Evolutionary conservation across 257 asterid species (phyloP).

Genomic region (Solanum gracilifrons): DNA sequence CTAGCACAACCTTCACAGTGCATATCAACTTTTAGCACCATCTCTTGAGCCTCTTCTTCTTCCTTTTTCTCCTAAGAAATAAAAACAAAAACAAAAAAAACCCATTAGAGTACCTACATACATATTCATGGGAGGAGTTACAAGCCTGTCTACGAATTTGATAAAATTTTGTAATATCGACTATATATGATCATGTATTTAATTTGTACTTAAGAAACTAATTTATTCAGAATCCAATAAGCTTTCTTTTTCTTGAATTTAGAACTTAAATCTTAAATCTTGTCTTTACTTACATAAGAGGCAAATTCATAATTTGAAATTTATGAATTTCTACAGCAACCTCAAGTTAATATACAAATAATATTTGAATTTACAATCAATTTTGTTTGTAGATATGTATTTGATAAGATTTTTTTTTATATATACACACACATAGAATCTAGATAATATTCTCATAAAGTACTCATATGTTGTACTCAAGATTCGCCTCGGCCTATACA

Average conservation of each 20-base stretch:
- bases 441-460: background rate
- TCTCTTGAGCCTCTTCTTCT: constrained; percentile 23
- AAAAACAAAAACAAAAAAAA: background rate
- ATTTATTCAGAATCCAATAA: background rate
- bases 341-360: background rate
- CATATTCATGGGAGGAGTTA: background rate
- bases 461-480: background rate
- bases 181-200: background rate
- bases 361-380: background rate
- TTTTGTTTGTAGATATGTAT: background rate
- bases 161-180: background rate
- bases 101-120: background rate
- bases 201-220: background rate
- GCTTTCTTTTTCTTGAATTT: background rate
- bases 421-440: background rate
- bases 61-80: constrained; percentile 24
- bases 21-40: constrained; percentile 79
- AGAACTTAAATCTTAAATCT: background rate
- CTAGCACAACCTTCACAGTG: constrained; percentile 91
- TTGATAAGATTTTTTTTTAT: background rate
- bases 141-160: background rate
- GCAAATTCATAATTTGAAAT: background rate
- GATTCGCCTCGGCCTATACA: background rate
- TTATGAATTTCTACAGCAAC: background rate
- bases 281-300: background rate